Base-by-base conservation (phyloP, 495 filamentous ascomycete genomes). In the Rusavskia elegans region DNA sequence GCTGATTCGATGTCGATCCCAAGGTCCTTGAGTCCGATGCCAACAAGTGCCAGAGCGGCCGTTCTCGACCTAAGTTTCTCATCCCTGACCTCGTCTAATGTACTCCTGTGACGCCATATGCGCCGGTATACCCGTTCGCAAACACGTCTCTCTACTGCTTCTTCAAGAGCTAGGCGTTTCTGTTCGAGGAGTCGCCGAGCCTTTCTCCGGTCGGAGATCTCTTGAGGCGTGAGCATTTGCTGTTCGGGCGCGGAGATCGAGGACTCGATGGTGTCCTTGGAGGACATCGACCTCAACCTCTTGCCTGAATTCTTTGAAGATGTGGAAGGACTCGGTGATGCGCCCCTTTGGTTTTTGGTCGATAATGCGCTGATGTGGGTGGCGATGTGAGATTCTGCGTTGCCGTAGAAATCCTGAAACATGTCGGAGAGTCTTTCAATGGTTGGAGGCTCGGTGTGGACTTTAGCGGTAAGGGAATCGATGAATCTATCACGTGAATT, bases 61-160 rank as follows among this genome's bases (percentile, higher is more conserved):
- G 88, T 96, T 57, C 94, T 89, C 2, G 93, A 97, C 27, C 92
- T 80, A 52, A 99, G 69, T 61, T 93, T 97, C 59, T 94, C 89
- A 63, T 99, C 92, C 57, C 90, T 75, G 8, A 90, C 89, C 62
- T 97, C 92, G 64, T 99, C 92, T 63, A 97, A 75, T 2, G 90
- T 94, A 59, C 74, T 92, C 49, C 82, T 81, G 63, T 99, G 92
- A 39, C 89, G 79, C 79, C 87, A 99, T 60, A 97, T 81, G 44
- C 83, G 80, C 53, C 80, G 76, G 59, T 97, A 96, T 20, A 97
- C 78, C 29, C 77, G 76, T 62, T 95, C 87, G 63, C 89, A 95
- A 10, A 92, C 81, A 57, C 81, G 77, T 59, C 83, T 79, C 59
- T 99, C 92, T 5, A 97, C 83, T 3, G 90, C 89, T 64, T 99